A percentile compares a stretch with the other conserved stretches of the same genome.
phyloP scores from a whole-genome alignment of 1,284 basidiomycete species.

The Grifola frondosa region DNA sequence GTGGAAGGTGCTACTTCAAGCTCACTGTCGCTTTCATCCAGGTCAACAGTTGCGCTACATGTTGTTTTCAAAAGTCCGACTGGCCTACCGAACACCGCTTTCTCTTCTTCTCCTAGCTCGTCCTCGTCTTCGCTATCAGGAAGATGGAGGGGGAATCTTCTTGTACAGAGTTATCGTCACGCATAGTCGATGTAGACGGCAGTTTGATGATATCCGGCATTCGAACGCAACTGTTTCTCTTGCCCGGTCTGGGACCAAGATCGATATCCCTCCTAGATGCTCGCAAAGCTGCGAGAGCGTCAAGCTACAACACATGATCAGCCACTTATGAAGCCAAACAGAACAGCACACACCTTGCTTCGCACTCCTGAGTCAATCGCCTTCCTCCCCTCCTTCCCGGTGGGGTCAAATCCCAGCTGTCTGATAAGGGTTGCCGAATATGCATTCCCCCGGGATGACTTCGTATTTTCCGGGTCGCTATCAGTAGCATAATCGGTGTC shows the following conservation, averaged over 20 bases:
- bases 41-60: conserved; percentile 29
- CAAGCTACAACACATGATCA: conserved; percentile 40
- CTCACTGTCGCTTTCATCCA: conserved; percentile 32
- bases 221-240: conserved; percentile 33
- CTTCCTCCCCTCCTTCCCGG: conserved; percentile 47
- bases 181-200: neutral
- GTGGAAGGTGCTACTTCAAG: neutral
- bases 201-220: conserved; percentile 13
- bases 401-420: conserved; percentile 73
- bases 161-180: conserved; percentile 12
- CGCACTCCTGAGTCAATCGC: conserved; percentile 40
- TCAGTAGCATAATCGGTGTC: conserved; percentile 14
- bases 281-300: conserved; percentile 48
- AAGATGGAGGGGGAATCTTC: conserved; percentile 13
- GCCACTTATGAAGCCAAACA: conserved; percentile 3
- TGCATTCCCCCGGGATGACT: conserved; percentile 39
- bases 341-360: conserved; percentile 48
- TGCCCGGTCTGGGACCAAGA: conserved; percentile 57
- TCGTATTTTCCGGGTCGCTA: conserved; percentile 6
- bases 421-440: conserved; percentile 68
- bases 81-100: conserved; percentile 18
- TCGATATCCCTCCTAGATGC: conserved; percentile 45
- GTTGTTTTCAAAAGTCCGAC: conserved; percentile 7
- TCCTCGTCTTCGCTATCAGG: conserved; percentile 25
- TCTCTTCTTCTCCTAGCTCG: conserved; percentile 21